Percentiles rank a stretch among this genome's conserved stretches.
These are phyloP conservation scores for Coleophoma cylindrospora DNA, from an alignment of 2,329 filamentous ascomycete genomes.

Conservation along the genomic window DNA sequence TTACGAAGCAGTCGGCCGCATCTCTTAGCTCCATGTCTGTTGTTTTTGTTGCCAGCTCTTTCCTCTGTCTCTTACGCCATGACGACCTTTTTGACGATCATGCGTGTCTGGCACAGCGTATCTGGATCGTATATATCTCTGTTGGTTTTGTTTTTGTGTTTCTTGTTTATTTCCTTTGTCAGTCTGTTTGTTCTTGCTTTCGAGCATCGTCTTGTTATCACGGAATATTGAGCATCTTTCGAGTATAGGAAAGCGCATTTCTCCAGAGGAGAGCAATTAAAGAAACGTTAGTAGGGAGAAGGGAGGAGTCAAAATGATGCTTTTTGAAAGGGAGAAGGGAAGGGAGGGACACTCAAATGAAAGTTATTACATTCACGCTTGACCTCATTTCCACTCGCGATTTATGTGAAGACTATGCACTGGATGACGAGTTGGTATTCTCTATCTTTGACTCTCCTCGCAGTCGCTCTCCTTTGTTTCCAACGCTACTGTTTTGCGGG, in stretches of 20 bases:
- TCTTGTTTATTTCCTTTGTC: constrained; percentile 19
- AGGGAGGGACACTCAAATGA: no score
- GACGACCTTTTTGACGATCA: constrained; percentile 47
- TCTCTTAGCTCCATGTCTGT: neutral
- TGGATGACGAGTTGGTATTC: no score
- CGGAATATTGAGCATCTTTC: neutral
- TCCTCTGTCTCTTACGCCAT: constrained; percentile 30
- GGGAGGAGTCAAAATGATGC: neutral
- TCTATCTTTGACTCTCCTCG: no score
- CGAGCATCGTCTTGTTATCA: no score
- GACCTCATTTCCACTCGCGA: no score
- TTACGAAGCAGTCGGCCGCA: neutral
- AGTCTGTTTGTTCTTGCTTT: no score
- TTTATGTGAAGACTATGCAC: no score
- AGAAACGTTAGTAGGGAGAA: neutral
- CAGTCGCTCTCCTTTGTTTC: no score
- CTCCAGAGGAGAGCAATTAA: neutral
- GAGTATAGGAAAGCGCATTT: neutral
- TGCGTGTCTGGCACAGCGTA: constrained; percentile 56
- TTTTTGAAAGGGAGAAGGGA: no score
- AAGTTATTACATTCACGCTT: no score
- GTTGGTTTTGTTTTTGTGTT: constrained; percentile 26
- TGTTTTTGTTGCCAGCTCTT: constrained; percentile 18
- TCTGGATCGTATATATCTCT: constrained; percentile 35
- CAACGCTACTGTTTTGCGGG: no score